Conservation (phyloP, 306 rosid genomes). For the Fagus crenata region DNA sequence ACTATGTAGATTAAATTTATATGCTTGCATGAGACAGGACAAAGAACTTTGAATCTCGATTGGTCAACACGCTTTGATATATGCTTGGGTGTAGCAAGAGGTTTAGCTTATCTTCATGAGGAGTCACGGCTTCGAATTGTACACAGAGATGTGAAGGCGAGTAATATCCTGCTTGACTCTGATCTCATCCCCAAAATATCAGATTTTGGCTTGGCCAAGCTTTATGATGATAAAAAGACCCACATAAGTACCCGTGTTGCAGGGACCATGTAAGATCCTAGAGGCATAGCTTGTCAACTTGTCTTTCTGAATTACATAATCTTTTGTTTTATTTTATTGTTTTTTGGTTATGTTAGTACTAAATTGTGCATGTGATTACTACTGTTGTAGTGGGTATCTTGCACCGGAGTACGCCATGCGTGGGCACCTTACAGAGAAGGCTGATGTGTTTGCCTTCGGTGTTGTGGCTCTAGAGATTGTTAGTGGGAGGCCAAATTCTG, state of each 20-base stretch:
- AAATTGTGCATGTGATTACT: conserved; percentile 16
- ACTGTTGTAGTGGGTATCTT: conserved; percentile 65
- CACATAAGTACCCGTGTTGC: conserved; percentile 81
- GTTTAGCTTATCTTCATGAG: conserved; percentile 70
- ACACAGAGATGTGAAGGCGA: conserved; percentile 81
- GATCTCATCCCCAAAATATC: conserved; percentile 70
- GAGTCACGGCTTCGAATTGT: conserved; percentile 71
- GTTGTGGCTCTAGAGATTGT: conserved; percentile 75
- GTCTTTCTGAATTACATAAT: conserved; percentile 3
- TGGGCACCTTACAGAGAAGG: conserved; percentile 85
- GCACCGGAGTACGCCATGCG: conserved; percentile 90
- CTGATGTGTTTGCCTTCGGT: conserved; percentile 81
- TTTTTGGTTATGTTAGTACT: background rate
- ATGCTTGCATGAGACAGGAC: conserved; percentile 36
- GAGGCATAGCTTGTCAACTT: background rate
- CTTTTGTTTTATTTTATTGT: background rate
- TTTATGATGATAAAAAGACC: conserved; percentile 71
- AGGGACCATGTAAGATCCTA: conserved; percentile 69
- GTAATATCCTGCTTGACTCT: conserved; percentile 70
- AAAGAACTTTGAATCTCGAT: conserved; percentile 38
- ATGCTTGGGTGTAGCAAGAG: conserved; percentile 72
- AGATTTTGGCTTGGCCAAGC: conserved; percentile 77
- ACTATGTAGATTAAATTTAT: background rate
- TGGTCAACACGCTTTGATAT: conserved; percentile 71
- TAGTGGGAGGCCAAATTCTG: conserved; percentile 72